Evolutionary conservation across 768 basidiomycete genomes (phyloP).

Genomic region (Mycena metata): DNA sequence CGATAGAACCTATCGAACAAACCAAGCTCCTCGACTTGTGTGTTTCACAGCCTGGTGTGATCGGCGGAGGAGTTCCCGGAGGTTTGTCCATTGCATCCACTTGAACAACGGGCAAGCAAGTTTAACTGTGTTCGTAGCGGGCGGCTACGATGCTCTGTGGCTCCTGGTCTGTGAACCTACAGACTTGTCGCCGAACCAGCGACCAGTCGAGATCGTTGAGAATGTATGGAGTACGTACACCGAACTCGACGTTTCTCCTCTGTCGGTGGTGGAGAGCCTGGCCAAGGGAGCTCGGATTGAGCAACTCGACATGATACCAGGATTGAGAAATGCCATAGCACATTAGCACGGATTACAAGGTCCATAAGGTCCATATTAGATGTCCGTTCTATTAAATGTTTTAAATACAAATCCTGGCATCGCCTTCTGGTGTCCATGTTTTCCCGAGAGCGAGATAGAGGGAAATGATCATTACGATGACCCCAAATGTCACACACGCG

Average conservation of each 20-base stretch:
- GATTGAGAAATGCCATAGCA: conserved; percentile 60
- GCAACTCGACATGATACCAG: conserved; percentile 65
- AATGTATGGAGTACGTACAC: conserved; percentile 75
- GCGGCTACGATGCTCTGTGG: conserved; percentile 98
- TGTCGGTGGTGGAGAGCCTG: conserved; percentile 78
- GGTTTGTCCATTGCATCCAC: conserved; percentile 63
- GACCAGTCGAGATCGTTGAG: conserved; percentile 73
- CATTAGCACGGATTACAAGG: conserved; percentile 32
- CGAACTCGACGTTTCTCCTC: conserved; percentile 76
- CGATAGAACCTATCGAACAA: conserved; percentile 93
- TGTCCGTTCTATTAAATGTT: conserved; percentile 33
- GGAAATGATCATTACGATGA: conserved; percentile 82
- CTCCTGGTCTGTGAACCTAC: conserved; percentile 80
- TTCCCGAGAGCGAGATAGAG: conserved; percentile 83
- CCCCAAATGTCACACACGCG: conserved; percentile 79
- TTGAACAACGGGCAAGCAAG: neutral
- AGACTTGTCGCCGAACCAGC: conserved; percentile 57
- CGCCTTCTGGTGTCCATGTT: conserved; percentile 80
- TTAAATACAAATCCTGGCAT: conserved; percentile 80
- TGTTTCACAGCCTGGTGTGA: conserved; percentile 81
- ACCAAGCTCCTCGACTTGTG: conserved; percentile 86
- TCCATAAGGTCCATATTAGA: conserved; percentile 40
- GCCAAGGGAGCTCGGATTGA: conserved; percentile 78
- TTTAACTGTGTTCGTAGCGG: conserved; percentile 67
- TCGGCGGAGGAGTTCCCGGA: conserved; percentile 97